Evolutionary conservation across 352 stramenopile species (phyloP), one percentile per base, ranked within the genome.

Genomic region (Blastocystis sp.): DNA sequence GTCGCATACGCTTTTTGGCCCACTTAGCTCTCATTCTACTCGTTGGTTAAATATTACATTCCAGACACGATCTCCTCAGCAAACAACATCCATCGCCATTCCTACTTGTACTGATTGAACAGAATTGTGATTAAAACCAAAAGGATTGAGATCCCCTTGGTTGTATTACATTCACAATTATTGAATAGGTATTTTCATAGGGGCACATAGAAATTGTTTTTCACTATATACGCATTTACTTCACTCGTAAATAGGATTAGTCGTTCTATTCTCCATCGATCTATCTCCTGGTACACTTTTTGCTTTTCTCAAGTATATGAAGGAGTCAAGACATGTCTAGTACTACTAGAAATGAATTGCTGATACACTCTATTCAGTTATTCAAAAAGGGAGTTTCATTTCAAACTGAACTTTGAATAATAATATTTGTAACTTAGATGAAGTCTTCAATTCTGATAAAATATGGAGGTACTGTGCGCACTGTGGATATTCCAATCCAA

Each of bases 11-110:
- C 53, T 84, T 84, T 55, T 84, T 84, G 34, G 73, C 73, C 73
- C 73, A 84, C 73, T 84, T 84, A 84, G 73, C 73, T 84, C 73
- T 84, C 73, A 84, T 84, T 84, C 73, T 84, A 84, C 73, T 54
- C 50, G 50, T 7, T 55, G 18, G 73, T 84, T 66, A 84, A 3
- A 66, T 45, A 69, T 37, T 13, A 64, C 41, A 43, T 8, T 80
- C 45, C 15, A 0, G 3, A 37, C 37, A 37, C 0, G 8, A 29
- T 13, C 20, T 66, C 56, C 15, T 3, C 56, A 66, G 13, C 13
- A 15, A 20, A 23, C 37, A 39, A 8, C n/a, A 37, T 29, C 23
- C 2, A 26, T 66, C 2, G 9, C 6, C 29, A 20, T 53, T 15
- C 18, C 73, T 84, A 84, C 73, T 26, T 84, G 2, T 26, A 69